Evolutionary conservation across 1,139 yeast species (phyloP).

Genomic region (Candida sojae): DNA sequence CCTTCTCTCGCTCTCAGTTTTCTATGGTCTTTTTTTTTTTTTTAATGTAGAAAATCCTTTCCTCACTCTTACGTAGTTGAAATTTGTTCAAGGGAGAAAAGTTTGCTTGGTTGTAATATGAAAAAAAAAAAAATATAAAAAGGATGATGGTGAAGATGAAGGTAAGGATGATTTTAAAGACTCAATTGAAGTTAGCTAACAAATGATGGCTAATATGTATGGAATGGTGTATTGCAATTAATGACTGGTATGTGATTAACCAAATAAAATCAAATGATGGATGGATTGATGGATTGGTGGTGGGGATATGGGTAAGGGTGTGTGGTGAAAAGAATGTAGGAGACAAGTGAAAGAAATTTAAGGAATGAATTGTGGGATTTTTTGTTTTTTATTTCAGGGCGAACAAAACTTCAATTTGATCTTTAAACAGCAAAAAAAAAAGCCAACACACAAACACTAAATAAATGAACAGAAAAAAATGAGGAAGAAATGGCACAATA

Average conservation of each 20-base stretch:
- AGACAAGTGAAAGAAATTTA: background rate
- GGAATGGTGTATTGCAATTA: background rate
- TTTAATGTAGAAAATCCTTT: background rate
- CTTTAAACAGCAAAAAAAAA: background rate
- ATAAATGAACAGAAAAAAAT: background rate
- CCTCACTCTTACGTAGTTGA: background rate
- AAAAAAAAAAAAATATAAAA: background rate
- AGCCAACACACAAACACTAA: background rate
- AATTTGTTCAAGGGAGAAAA: background rate
- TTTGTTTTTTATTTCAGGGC: background rate
- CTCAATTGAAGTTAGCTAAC: background rate
- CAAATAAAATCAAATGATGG: background rate
- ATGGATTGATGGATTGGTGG: background rate
- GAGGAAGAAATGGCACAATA: background rate
- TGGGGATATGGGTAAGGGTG: background rate
- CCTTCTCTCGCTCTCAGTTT: no score
- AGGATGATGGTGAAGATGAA: background rate
- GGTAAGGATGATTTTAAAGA: background rate
- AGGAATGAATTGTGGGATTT: slow-evolving; percentile 5
- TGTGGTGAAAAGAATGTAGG: background rate
- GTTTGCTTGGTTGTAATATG: background rate
- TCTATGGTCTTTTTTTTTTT: background rate
- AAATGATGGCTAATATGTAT: background rate
- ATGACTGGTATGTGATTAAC: background rate
- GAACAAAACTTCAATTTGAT: background rate